Percentiles rank a stretch among this genome's conserved stretches.
Conservation (phyloP, 2,329 filamentous ascomycete species). For the Didymella glomerata region DNA sequence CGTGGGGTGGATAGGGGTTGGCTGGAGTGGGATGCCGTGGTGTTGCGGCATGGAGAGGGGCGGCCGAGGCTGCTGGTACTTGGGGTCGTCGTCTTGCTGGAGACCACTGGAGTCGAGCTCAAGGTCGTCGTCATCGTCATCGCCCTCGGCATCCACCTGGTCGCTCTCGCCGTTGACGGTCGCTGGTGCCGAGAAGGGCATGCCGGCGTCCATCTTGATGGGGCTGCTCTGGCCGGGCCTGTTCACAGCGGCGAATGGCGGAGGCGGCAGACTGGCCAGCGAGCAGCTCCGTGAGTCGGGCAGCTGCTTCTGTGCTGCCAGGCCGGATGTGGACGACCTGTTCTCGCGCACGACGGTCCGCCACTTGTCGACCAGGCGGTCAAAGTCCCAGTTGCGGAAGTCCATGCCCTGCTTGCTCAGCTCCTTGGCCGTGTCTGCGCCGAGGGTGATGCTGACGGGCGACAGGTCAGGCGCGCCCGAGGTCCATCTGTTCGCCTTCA, state of each 20-base stretch:
- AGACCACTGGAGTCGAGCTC: constrained; percentile 10
- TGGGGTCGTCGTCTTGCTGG: constrained; percentile 15
- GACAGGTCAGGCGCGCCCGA: constrained; percentile 39
- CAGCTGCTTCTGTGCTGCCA: constrained; percentile 49
- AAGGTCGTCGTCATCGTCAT: constrained; percentile 32
- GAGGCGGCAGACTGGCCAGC: constrained; percentile 41
- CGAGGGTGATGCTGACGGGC: constrained; percentile 49
- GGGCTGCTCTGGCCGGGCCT: constrained; percentile 29
- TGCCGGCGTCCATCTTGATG: constrained; percentile 32
- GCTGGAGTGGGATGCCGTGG: constrained; percentile 39
- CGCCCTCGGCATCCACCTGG: constrained; percentile 47
- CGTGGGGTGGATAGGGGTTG: constrained; percentile 42
- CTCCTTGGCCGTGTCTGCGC: constrained; percentile 51
- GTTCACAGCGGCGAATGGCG: constrained; percentile 32
- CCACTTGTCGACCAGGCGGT: constrained; percentile 53
- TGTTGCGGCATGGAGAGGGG: constrained; percentile 21
- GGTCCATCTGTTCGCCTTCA: constrained; percentile 46
- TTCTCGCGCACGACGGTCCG: constrained; percentile 47
- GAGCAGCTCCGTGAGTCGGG: constrained; percentile 42
- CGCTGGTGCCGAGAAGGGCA: constrained; percentile 44
- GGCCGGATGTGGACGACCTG: constrained; percentile 35
- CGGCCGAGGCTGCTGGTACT: constrained; percentile 29
- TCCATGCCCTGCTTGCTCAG: constrained; percentile 49
- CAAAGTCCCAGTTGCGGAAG: constrained; percentile 53
- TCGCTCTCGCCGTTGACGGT: constrained; percentile 50